These are phyloP conservation scores for Avena atlantica DNA, from an alignment of 176 grass and related monocot species.

Conservation along the genomic window DNA sequence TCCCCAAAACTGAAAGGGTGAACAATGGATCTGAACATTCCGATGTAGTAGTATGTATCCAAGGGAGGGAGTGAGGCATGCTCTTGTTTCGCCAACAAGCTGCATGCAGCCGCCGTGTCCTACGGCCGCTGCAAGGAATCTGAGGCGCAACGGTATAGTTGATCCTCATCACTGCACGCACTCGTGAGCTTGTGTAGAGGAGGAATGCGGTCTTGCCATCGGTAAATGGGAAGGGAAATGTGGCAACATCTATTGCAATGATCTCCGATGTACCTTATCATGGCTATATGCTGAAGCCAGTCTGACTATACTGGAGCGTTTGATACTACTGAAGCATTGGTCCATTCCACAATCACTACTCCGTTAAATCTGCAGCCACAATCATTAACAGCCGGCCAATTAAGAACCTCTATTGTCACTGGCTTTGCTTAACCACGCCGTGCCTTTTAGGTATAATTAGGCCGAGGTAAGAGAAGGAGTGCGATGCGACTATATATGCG, in stretches of 20 bases:
- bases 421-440: slow-evolving; percentile 7
- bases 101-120: slow-evolving; percentile 1
- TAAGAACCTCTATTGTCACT: no score
- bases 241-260: slow-evolving; percentile 11
- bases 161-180: slow-evolving; percentile 4
- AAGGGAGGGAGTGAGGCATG: not conserved
- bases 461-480: not conserved
- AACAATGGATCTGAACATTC: no score
- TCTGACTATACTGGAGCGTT: not conserved
- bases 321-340: not conserved
- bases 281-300: not conserved
- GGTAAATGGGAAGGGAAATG: not conserved
- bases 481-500: no score
- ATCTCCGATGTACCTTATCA: not conserved
- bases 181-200: not conserved
- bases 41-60: no score
- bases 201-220: slow-evolving; percentile 41
- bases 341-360: not conserved
- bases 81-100: not conserved
- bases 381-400: not conserved
- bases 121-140: slow-evolving; percentile 11
- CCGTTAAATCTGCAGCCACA: not conserved
- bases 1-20: no score
- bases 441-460: not conserved
- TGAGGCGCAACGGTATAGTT: not conserved